A percentile compares a stretch with the other conserved stretches of the same genome.
Conservation (phyloP, 164 flowering plant genomes). For the Cinnamomum micranthum region DNA sequence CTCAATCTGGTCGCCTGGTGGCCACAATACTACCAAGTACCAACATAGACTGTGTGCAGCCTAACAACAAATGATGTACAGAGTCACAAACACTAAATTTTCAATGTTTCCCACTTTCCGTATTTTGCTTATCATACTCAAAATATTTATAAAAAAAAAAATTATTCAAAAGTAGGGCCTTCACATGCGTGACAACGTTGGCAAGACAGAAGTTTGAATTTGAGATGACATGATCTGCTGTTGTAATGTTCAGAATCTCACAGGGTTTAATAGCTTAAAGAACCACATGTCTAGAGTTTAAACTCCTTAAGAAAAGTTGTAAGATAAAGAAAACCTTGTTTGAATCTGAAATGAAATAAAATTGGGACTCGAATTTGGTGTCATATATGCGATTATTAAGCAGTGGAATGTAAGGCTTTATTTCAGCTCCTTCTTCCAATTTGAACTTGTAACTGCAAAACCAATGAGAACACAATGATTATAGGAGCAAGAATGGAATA, state of each 20-base stretch:
- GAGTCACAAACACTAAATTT: no score
- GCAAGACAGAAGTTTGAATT: no score
- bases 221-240: no score
- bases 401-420: constrained; percentile 83
- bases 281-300: neutral
- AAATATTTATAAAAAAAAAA: no score
- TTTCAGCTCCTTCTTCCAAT: constrained; percentile 82
- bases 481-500: neutral
- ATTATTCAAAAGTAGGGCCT: no score
- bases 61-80: no score
- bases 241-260: neutral
- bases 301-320: neutral
- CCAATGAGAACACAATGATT: constrained; percentile 10
- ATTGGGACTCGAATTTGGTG: constrained; percentile 92
- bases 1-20: no score
- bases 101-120: no score
- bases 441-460: constrained; percentile 89
- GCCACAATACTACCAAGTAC: no score
- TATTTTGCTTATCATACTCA: no score
- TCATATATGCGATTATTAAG: constrained; percentile 91
- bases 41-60: no score
- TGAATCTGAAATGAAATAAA: constrained; percentile 86
- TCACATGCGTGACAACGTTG: no score
- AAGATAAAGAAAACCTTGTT: constrained; percentile 59
- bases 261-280: neutral